A percentile compares a stretch with the other conserved stretches of the same genome.
Conservation (phyloP, 2,329 filamentous ascomycete genomes). For the Phialophora verrucosa region DNA sequence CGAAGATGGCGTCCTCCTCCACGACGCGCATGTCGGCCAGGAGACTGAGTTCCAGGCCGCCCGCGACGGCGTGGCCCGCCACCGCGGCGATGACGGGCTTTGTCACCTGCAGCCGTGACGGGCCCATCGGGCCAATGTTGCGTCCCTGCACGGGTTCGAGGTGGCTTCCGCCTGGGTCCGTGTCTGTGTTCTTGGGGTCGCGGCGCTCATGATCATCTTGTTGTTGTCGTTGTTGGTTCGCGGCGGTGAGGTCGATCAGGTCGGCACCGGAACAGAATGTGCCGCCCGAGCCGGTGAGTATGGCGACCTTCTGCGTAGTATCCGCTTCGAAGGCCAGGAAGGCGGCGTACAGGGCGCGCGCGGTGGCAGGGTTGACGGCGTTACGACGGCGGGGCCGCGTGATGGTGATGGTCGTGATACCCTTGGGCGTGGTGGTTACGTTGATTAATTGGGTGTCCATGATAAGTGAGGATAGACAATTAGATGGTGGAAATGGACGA, state of each 20-base stretch:
- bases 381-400: slow-evolving; percentile 59
- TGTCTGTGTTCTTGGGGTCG: neutral
- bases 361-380: slow-evolving; percentile 59
- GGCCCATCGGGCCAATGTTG: slow-evolving; percentile 59
- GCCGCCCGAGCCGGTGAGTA: slow-evolving; percentile 55
- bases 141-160: slow-evolving; percentile 45
- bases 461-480: neutral
- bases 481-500: neutral
- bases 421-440: slow-evolving; percentile 36
- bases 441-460: slow-evolving; percentile 9
- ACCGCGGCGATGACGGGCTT: slow-evolving; percentile 62
- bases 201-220: too few relatives aligned
- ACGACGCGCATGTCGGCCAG: slow-evolving; percentile 61
- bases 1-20: slow-evolving; percentile 61
- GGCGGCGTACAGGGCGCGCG: slow-evolving; percentile 54
- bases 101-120: slow-evolving; percentile 55
- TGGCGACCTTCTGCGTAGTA: slow-evolving; percentile 57
- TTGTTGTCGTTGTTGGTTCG: neutral
- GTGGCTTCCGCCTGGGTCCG: slow-evolving; percentile 15
- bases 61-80: slow-evolving; percentile 60
- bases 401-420: slow-evolving; percentile 63
- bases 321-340: slow-evolving; percentile 60
- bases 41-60: slow-evolving; percentile 60
- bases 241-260: slow-evolving; percentile 41
- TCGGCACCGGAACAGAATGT: slow-evolving; percentile 63